These are phyloP conservation scores for Musa troglodytarum DNA, from an alignment of 176 grass and related monocot species.

Conservation along the genomic window DNA sequence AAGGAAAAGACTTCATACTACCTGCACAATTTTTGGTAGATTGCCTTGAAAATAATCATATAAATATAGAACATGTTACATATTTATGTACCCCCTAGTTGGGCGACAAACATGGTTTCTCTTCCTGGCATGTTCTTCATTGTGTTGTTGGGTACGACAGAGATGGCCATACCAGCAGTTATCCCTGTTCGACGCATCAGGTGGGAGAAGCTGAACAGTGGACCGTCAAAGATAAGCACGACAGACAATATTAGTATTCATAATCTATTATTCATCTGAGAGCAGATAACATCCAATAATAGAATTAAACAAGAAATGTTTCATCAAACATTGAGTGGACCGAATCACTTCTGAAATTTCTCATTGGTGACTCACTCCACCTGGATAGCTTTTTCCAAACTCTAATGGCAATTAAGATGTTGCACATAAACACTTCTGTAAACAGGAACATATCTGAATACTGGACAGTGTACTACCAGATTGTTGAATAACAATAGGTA, in stretches of 20 bases:
- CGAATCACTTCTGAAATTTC: too few relatives aligned
- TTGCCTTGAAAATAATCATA: too few relatives aligned
- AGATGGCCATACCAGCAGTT: conserved; percentile 85
- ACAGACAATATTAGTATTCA: neutral
- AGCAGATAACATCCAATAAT: neutral
- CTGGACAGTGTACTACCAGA: too few relatives aligned
- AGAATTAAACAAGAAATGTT: neutral
- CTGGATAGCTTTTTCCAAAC: too few relatives aligned
- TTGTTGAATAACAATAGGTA: too few relatives aligned
- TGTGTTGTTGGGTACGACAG: conserved; percentile 78
- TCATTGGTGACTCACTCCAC: too few relatives aligned
- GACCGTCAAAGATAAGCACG: neutral
- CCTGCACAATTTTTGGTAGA: too few relatives aligned
- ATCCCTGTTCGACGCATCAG: conserved; percentile 52
- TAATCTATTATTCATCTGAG: neutral
- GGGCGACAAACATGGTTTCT: conserved; percentile 87
- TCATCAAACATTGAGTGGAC: too few relatives aligned
- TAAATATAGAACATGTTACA: neutral
- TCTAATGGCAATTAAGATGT: too few relatives aligned
- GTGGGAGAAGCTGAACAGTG: conserved; percentile 47
- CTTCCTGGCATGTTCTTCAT: conserved; percentile 64
- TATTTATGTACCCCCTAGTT: conserved; percentile 38
- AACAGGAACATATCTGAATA: too few relatives aligned
- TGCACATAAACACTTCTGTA: too few relatives aligned
- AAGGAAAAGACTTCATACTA: too few relatives aligned